Percentiles rank a stretch among this genome's conserved stretches.
Evolutionary conservation across 768 basidiomycete species (phyloP).

Genomic region (Naganishia vaughanmartiniae): DNA sequence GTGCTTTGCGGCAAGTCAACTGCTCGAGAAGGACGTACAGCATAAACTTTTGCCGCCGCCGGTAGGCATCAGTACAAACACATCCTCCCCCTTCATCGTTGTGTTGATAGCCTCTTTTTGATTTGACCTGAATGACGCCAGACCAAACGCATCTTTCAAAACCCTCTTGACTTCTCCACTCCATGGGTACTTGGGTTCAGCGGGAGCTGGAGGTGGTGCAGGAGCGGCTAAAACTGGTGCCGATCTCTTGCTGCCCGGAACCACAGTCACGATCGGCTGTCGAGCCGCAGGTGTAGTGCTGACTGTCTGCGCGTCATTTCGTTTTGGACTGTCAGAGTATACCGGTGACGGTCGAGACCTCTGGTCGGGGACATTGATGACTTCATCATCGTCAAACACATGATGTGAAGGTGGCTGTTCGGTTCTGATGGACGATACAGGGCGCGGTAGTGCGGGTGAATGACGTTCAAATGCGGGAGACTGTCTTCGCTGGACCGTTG

Average conservation of each 20-base stretch:
- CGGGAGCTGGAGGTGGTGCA: not conserved
- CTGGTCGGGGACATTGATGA: not conserved
- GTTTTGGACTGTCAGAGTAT: not conserved
- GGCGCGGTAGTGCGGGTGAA: not conserved
- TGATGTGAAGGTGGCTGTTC: not conserved
- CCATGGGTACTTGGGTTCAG: slow-evolving; percentile 43
- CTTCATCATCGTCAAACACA: not conserved
- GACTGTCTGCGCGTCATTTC: not conserved
- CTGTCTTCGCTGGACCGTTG: not conserved
- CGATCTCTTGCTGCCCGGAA: slow-evolving; percentile 20
- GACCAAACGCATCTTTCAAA: slow-evolving; percentile 63
- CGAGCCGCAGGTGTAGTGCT: slow-evolving; percentile 5
- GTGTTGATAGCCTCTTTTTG: slow-evolving; percentile 83
- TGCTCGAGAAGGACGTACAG: slow-evolving; percentile 55
- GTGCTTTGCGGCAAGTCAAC: not conserved
- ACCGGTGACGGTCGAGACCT: not conserved
- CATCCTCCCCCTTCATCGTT: slow-evolving; percentile 71
- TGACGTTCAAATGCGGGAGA: not conserved
- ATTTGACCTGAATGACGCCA: slow-evolving; percentile 70
- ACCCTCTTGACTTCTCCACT: slow-evolving; percentile 59
- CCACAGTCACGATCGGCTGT: not conserved
- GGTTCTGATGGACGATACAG: slow-evolving; percentile 1
- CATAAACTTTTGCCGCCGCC: slow-evolving; percentile 88
- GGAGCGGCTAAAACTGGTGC: slow-evolving; percentile 9
- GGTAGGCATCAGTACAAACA: slow-evolving; percentile 94